Evolutionary conservation across 371 early-diverging fungal genomes (phyloP).

Genomic region (Rhizopus stolonifer): DNA sequence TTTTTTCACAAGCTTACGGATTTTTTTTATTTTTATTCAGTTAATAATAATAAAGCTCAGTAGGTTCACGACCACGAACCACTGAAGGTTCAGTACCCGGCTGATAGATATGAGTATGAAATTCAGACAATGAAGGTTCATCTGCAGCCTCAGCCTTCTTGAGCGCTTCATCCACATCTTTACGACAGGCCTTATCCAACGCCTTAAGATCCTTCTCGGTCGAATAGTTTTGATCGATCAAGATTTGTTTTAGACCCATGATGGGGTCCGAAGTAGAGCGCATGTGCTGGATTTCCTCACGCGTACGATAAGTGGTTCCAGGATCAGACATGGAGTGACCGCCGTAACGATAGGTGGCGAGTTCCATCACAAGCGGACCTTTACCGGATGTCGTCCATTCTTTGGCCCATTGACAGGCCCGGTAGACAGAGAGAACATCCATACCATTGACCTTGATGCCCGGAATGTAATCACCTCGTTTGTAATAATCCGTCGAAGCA

Average conservation of each 20-base stretch:
- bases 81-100: conserved; percentile 70
- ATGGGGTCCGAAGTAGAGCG: conserved; percentile 92
- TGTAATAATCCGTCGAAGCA: conserved; percentile 94
- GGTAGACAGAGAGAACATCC: conserved; percentile 92
- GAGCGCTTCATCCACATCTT: conserved; percentile 82
- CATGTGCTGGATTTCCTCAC: conserved; percentile 98
- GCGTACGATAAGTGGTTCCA: conserved; percentile 97
- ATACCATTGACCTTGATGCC: conserved; percentile 93
- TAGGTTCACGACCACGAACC: conserved; percentile 81
- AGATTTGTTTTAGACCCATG: conserved; percentile 82
- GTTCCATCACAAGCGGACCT: conserved; percentile 97
- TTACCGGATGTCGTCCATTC: conserved; percentile 82
- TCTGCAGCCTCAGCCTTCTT: conserved; percentile 84
- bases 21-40: no score
- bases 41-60: conserved; percentile 65
- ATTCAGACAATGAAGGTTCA: conserved; percentile 72
- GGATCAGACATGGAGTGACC: conserved; percentile 99
- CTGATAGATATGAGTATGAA: conserved; percentile 85
- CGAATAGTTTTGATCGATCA: conserved; percentile 68
- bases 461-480: conserved; percentile 96
- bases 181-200: conserved; percentile 89
- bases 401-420: conserved; percentile 83
- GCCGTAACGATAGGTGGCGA: conserved; percentile 98
- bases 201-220: conserved; percentile 90
- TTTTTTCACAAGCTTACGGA: no score